A percentile compares a stretch with the other conserved stretches of the same genome.
phyloP scores from a whole-genome alignment of 208 protist genomes.

The Crithidia acanthocephali region DNA sequence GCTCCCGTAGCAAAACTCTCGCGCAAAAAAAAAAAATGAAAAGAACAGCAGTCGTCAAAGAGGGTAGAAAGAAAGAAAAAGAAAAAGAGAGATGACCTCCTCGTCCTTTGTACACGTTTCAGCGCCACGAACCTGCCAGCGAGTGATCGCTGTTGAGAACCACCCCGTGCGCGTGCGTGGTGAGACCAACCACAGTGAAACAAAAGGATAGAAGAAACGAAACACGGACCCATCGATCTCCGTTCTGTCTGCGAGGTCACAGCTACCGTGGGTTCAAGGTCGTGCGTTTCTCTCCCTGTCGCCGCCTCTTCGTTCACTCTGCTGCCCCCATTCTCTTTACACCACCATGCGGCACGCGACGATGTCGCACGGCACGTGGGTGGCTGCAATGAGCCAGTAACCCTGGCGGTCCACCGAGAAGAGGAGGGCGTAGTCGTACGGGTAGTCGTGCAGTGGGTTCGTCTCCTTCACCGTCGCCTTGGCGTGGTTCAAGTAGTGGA shows the following conservation, averaged over 20 bases:
- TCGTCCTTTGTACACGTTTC: too few species aligned
- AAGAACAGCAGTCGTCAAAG: background rate
- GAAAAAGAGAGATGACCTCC: background rate
- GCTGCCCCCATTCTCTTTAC: background rate
- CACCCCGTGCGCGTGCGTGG: too few species aligned
- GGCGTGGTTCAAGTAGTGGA: slow-evolving; percentile 69
- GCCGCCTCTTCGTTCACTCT: background rate
- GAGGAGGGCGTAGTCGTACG: slow-evolving; percentile 86
- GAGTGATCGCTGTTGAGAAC: too few species aligned
- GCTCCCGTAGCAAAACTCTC: background rate
- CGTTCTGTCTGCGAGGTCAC: too few species aligned
- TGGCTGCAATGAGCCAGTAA: slow-evolving; percentile 87
- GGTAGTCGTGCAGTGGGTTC: slow-evolving; percentile 83
- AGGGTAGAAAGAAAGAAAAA: background rate
- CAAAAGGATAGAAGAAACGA: too few species aligned
- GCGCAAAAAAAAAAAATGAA: background rate
- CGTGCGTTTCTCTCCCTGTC: background rate
- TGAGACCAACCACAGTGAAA: too few species aligned
- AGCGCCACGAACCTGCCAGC: too few species aligned
- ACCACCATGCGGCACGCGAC: slow-evolving; percentile 77
- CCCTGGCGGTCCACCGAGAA: slow-evolving; percentile 86
- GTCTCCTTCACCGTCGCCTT: slow-evolving; percentile 62
- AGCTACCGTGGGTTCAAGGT: too few species aligned
- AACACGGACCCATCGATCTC: too few species aligned
- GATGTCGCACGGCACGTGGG: slow-evolving; percentile 91